Conservation (phyloP, 192 early-diverging fungal species). For the Coemansia sp. region DNA sequence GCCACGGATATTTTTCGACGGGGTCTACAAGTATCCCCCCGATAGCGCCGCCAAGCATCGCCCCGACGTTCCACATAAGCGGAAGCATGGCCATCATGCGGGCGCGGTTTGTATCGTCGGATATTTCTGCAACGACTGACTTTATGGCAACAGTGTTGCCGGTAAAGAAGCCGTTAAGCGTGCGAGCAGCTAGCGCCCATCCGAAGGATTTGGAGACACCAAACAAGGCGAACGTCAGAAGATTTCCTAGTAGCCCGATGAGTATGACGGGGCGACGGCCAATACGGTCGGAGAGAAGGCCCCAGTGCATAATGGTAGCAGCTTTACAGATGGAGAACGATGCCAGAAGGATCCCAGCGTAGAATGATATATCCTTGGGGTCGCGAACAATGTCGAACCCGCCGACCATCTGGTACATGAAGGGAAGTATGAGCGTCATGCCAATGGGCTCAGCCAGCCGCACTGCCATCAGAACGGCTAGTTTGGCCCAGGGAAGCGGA, state of each 20-base stretch:
- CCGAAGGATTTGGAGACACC: slow-evolving; percentile 63
- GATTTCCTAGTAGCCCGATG: slow-evolving; percentile 72
- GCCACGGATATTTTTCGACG: no score
- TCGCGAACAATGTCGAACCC: slow-evolving; percentile 29
- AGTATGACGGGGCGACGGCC: slow-evolving; percentile 74
- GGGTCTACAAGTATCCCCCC: no score
- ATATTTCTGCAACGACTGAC: no score
- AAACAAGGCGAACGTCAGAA: slow-evolving; percentile 68
- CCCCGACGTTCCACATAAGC: no score
- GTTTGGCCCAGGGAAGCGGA: slow-evolving; percentile 40
- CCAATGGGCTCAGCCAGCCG: slow-evolving; percentile 70
- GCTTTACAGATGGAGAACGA: slow-evolving; percentile 57
- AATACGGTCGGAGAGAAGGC: slow-evolving; percentile 16
- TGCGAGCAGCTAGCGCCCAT: slow-evolving; percentile 46
- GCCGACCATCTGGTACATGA: no score
- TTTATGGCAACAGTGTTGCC: no score
- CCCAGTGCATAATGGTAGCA: slow-evolving; percentile 62
- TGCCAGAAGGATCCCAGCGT: slow-evolving; percentile 58
- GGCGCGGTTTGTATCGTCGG: no score
- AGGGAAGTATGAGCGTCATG: slow-evolving; percentile 67
- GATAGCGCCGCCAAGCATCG: no score
- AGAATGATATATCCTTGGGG: slow-evolving; percentile 77
- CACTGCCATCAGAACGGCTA: slow-evolving; percentile 24
- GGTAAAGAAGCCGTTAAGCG: no score
- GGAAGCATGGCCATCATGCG: no score